Evolutionary conservation across 148 eudicot species (phyloP), one percentile per base, ranked within the genome.

Genomic region (Heliamphora exappendiculata): DNA sequence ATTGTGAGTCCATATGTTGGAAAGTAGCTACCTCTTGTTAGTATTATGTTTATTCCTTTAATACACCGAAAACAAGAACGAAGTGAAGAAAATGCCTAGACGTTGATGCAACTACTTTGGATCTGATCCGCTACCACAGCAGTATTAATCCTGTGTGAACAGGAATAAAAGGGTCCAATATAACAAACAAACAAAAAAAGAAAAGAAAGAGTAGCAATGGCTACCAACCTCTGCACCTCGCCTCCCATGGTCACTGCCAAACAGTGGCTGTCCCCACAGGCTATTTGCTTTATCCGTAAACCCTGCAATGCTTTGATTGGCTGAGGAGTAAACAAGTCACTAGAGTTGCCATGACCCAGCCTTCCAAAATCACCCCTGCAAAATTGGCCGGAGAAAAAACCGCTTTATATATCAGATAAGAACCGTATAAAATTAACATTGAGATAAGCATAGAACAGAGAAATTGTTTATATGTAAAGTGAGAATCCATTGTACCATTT

Each of bases 291-390:
- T 67, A 95, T 92, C 81, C 75, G 81, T 70, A 89, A 80, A 78
- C 93, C 89, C 74, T 85, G 88, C 49, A 95, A 81, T 72, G 93
- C 91, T 86, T 80, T 92, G 74, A 95, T 93, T 51, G 96, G 96
- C 81, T 86, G 97, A 73, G 99, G 99, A 75, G 86, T 82, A 77
- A 95, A 92, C 77, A 95, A 79, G 76, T 95, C 99, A 67, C 90
- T 92, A 37, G 97, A 95, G 78, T 95, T 93, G 75, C 99, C 99
- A 85, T 95, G 99, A 78, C 99, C 99, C 49, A 95, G 85, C 79
- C 99, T 91, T 80, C 99, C 99, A 88, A 95, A 95, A 88, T 95
- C 99, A 83, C 99, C 99, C 99, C 99, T 95, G 85, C 54, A 59
- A 65, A 76, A 55, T 58, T 24, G 16, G 34, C 1, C 67, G 29